Evolutionary conservation across 768 basidiomycete genomes (phyloP).

Genomic region (Kwoniella dendrophila): DNA sequence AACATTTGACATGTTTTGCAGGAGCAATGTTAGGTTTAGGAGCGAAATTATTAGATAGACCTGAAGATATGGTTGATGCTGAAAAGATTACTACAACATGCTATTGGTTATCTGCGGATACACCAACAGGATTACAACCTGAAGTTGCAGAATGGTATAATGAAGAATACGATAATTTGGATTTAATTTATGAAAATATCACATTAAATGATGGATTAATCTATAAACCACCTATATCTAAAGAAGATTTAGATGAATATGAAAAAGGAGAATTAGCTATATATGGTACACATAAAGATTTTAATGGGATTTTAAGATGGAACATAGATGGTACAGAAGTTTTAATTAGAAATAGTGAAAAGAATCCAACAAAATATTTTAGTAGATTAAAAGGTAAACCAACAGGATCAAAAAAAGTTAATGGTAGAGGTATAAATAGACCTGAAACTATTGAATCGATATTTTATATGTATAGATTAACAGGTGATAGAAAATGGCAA

Average conservation of each 20-base stretch:
- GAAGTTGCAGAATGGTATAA: conserved; percentile 50
- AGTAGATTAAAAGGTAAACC: conserved; percentile 40
- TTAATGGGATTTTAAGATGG: conserved; percentile 28
- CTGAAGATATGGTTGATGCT: conserved; percentile 52
- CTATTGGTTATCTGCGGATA: conserved; percentile 55
- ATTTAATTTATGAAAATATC: conserved; percentile 13
- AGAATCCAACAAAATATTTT: conserved; percentile 20
- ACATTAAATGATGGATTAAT: not conserved
- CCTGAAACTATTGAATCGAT: conserved; percentile 58
- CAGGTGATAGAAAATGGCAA: conserved; percentile 59
- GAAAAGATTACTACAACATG: conserved; percentile 55
- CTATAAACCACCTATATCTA: conserved; percentile 5
- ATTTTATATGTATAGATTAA: conserved; percentile 55
- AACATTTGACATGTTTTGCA: conserved; percentile 56
- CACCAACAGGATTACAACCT: conserved; percentile 52
- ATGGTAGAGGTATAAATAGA: conserved; percentile 51
- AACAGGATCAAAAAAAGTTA: conserved; percentile 44
- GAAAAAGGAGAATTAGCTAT: not conserved
- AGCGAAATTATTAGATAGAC: conserved; percentile 52
- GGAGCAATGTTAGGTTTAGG: conserved; percentile 60
- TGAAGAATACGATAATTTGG: conserved; percentile 22
- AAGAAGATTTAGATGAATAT: not conserved
- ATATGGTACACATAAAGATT: conserved; percentile 26
- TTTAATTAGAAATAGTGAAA: not conserved
- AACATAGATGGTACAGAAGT: conserved; percentile 27